Conservation (phyloP, 176 grass and related monocot species). For the Cenchrus fungigraminus region DNA sequence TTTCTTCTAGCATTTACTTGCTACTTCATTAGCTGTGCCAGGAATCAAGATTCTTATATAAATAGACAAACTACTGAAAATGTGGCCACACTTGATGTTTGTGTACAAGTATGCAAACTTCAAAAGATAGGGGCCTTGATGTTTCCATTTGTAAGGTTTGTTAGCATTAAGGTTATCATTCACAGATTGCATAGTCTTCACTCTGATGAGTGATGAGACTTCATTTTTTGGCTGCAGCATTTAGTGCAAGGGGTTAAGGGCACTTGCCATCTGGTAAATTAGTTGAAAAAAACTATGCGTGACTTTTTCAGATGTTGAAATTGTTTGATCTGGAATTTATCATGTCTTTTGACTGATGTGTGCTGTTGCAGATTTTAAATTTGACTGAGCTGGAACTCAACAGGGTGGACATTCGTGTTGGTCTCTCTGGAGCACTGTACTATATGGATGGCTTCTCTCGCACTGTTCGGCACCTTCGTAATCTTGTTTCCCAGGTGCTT, state of each 20-base stretch:
- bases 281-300: neutral
- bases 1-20: neutral
- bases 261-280: conserved; percentile 26
- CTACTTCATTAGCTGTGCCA: neutral
- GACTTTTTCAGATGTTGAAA: conserved; percentile 14
- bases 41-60: neutral
- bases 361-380: conserved; percentile 81
- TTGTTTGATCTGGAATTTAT: conserved; percentile 32
- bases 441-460: conserved; percentile 98
- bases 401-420: conserved; percentile 91
- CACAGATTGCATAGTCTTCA: neutral
- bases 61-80: neutral
- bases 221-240: neutral
- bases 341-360: conserved; percentile 30
- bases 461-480: conserved; percentile 80
- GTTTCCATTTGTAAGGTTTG: neutral
- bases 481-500: conserved; percentile 94
- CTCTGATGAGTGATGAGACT: neutral
- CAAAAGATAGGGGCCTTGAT: neutral
- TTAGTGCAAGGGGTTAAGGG: neutral
- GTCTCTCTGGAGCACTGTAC: conserved; percentile 85
- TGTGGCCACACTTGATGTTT: neutral
- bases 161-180: neutral
- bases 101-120: neutral
- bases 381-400: conserved; percentile 98